These are phyloP conservation scores for Saposhnikovia divaricata DNA, from an alignment of 129 eudicot genomes.

Conservation along the genomic window DNA sequence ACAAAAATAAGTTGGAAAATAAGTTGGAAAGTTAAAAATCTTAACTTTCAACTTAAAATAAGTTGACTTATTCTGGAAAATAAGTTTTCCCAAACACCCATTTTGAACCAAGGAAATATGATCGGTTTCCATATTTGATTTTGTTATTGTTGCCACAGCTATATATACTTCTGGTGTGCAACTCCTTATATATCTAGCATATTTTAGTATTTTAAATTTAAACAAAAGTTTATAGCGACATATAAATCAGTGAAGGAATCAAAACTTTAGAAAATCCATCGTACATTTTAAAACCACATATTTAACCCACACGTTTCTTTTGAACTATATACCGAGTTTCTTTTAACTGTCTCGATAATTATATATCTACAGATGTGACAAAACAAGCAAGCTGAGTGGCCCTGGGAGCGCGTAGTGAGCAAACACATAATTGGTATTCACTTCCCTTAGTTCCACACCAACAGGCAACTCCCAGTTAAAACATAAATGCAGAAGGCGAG, in stretches of 20 bases:
- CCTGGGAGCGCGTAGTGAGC: constrained; percentile 78
- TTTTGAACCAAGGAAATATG: background rate
- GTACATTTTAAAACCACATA: no score
- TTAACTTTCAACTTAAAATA: no score
- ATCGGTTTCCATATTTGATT: constrained; percentile 8
- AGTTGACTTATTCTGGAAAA: no score
- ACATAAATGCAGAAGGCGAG: constrained; percentile 46
- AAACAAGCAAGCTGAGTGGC: constrained; percentile 51
- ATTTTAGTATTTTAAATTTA: no score
- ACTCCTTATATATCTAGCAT: background rate
- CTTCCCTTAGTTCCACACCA: constrained; percentile 68
- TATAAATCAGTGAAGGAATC: no score
- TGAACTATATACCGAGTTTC: background rate
- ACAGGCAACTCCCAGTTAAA: constrained; percentile 72
- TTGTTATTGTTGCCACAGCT: background rate
- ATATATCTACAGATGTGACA: constrained; percentile 35
- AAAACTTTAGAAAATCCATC: no score
- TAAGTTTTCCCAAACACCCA: no score
- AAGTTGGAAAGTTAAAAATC: no score
- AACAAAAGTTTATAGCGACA: no score
- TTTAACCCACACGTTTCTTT: no score
- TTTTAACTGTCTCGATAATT: background rate
- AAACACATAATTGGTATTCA: constrained; percentile 56
- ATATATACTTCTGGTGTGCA: background rate
- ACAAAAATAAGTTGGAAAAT: no score